Evolutionary conservation across 106 monocot genomes (phyloP).

Genomic region (Allium fistulosum): DNA sequence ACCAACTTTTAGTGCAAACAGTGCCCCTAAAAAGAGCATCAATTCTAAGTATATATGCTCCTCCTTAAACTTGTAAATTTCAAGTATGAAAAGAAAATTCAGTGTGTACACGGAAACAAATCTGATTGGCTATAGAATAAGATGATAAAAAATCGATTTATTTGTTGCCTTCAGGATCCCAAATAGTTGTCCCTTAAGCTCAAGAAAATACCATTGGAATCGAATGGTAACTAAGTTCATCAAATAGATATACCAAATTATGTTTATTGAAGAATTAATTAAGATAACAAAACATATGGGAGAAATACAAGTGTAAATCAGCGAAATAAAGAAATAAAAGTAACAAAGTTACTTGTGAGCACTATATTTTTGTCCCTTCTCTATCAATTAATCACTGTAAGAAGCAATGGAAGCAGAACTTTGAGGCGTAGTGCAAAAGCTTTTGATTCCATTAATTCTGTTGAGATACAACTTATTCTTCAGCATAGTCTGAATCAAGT

Average conservation of each 20-base stretch:
- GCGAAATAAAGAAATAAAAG: background rate
- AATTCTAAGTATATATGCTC: background rate
- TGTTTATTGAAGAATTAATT: too few relatives aligned
- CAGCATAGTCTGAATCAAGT: background rate
- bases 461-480: background rate
- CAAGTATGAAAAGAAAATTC: background rate
- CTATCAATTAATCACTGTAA: slow-evolving; percentile 47
- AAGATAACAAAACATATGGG: too few relatives aligned
- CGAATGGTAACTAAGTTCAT: slow-evolving; percentile 75
- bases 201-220: slow-evolving; percentile 97
- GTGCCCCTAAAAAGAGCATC: slow-evolving; percentile 51
- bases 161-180: slow-evolving; percentile 97
- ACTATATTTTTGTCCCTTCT: slow-evolving; percentile 54
- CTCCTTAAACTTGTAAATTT: background rate
- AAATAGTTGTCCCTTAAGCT: slow-evolving; percentile 68
- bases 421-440: slow-evolving; percentile 18
- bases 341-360: slow-evolving; percentile 64
- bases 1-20: slow-evolving; percentile 8
- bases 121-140: slow-evolving; percentile 98
- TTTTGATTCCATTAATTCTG: slow-evolving; percentile 1
- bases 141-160: slow-evolving; percentile 98
- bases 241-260: too few relatives aligned
- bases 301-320: too few relatives aligned
- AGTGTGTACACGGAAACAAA: slow-evolving; percentile 4
- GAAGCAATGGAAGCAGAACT: slow-evolving; percentile 29